A percentile compares a stretch with the other conserved stretches of the same genome.
These are phyloP conservation scores for Ogataea ramenticola DNA, from an alignment of 805 yeast genomes.

Conservation along the genomic window DNA sequence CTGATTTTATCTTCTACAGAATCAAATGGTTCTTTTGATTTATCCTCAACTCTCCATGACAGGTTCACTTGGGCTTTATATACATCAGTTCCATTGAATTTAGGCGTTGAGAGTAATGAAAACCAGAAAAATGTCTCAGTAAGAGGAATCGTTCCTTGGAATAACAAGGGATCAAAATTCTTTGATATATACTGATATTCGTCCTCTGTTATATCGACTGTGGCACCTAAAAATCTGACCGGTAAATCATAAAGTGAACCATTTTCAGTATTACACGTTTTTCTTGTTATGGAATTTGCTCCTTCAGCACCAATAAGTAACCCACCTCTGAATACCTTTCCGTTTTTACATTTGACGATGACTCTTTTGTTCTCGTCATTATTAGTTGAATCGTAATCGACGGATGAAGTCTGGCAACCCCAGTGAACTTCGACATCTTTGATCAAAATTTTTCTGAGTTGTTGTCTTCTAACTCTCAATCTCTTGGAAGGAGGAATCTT, in stretches of 20 bases:
- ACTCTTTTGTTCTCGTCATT: slow-evolving; percentile 5
- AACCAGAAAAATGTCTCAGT: slow-evolving; percentile 23
- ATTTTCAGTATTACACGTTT: slow-evolving; percentile 12
- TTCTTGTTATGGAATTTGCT: slow-evolving; percentile 17
- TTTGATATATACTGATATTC: slow-evolving; percentile 13
- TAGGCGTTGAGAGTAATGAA: slow-evolving; percentile 15
- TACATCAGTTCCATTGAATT: slow-evolving; percentile 4
- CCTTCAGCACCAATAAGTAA: slow-evolving; percentile 24
- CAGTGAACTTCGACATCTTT: slow-evolving; percentile 22
- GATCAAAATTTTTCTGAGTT: slow-evolving; percentile 17
- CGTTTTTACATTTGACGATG: slow-evolving; percentile 13
- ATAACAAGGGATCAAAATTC: slow-evolving; percentile 21
- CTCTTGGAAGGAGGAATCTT: slow-evolving; percentile 24
- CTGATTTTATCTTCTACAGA: slow-evolving; percentile 5
- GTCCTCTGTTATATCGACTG: slow-evolving; percentile 14
- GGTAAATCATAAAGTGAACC: slow-evolving; percentile 20
- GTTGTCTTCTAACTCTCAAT: slow-evolving; percentile 24
- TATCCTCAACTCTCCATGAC: slow-evolving; percentile 11
- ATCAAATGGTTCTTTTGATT: slow-evolving; percentile 4
- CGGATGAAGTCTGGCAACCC: slow-evolving; percentile 15
- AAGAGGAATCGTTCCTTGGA: slow-evolving; percentile 24
- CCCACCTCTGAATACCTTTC: slow-evolving; percentile 12
- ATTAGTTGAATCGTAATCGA: slow-evolving; percentile 2
- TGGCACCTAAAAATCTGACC: slow-evolving; percentile 21
- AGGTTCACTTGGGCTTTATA: slow-evolving; percentile 14